phyloP scores from a whole-genome alignment of 805 yeast genomes.

The Wickerhamomyces silvicola region DNA sequence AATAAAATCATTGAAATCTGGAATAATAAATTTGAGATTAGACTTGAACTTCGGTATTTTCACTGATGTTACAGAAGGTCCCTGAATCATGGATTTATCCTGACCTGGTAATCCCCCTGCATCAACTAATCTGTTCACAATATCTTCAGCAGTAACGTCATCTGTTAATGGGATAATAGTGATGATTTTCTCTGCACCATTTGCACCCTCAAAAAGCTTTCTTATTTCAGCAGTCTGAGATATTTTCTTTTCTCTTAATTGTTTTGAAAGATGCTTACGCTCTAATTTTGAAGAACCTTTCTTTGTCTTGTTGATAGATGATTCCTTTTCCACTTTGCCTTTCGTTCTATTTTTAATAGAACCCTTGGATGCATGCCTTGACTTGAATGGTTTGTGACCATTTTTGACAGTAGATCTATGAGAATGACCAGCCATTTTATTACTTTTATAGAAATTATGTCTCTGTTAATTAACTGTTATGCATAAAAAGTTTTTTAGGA shows the following conservation, averaged over 20 bases:
- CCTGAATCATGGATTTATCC: constrained; percentile 26
- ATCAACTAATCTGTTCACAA: constrained; percentile 45
- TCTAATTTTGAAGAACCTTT: constrained; percentile 43
- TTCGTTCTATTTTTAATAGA: constrained; percentile 71
- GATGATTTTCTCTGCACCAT: constrained; percentile 78
- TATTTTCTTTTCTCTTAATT: constrained; percentile 68
- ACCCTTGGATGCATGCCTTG: constrained; percentile 87
- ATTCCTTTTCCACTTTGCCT: constrained; percentile 80
- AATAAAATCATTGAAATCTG: constrained; percentile 59
- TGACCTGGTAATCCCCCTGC: constrained; percentile 28
- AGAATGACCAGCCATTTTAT: constrained; percentile 62
- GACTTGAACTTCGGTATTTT: constrained; percentile 65
- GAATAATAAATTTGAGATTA: constrained; percentile 63
- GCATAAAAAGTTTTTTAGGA: no score
- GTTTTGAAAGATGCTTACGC: constrained; percentile 74
- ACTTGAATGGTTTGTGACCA: constrained; percentile 84
- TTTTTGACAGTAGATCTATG: constrained; percentile 82
- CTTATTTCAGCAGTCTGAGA: constrained; percentile 50
- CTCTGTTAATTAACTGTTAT: no score
- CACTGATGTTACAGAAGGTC: constrained; percentile 47
- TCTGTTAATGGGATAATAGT: constrained; percentile 73
- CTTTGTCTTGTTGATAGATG: constrained; percentile 25
- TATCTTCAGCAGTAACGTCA: constrained; percentile 55
- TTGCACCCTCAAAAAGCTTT: constrained; percentile 70
- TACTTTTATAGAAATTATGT: no score